Conservation (phyloP, 192 early-diverging fungal genomes). For the Coemansia sp. region DNA sequence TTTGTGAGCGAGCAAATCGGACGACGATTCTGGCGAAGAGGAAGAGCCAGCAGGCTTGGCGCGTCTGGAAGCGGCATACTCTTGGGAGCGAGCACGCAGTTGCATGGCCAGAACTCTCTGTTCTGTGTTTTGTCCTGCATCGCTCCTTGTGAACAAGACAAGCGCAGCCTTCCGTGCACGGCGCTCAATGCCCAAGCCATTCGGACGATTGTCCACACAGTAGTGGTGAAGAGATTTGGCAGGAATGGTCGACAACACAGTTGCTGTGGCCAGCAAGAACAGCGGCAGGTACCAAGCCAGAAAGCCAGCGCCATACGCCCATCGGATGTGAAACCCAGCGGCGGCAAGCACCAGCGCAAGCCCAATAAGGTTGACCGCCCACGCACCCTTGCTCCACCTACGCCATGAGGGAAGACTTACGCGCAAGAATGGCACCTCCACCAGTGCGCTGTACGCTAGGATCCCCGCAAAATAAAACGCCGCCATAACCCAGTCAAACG, state of each 20-base stretch:
- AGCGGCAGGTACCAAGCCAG: constrained; percentile 52
- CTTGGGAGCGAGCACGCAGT: constrained; percentile 18
- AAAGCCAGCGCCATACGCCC: constrained; percentile 38
- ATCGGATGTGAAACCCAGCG: constrained; percentile 57
- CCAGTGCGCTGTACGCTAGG: constrained; percentile 59
- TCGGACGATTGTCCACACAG: constrained; percentile 32
- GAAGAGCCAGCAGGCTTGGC: neutral
- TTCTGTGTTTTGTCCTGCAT: constrained; percentile 16
- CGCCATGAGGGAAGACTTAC: constrained; percentile 64
- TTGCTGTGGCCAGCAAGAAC: constrained; percentile 43
- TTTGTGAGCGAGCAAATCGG: neutral
- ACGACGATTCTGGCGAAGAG: neutral
- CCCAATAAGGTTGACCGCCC: constrained; percentile 61
- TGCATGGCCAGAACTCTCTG: constrained; percentile 9
- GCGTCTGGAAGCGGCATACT: constrained; percentile 5
- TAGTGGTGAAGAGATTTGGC: constrained; percentile 28
- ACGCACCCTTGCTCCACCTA: constrained; percentile 66
- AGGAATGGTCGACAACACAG: constrained; percentile 25
- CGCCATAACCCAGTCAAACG: constrained; percentile 57
- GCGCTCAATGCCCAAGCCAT: constrained; percentile 47
- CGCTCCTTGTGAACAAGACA: constrained; percentile 24
- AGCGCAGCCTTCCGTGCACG: constrained; percentile 25
- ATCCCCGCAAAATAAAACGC: constrained; percentile 54
- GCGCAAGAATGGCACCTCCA: constrained; percentile 68
- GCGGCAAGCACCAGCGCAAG: constrained; percentile 59